These are phyloP conservation scores for Ganoderma resinaceum DNA, from an alignment of 1,284 basidiomycete species.

Conservation along the genomic window DNA sequence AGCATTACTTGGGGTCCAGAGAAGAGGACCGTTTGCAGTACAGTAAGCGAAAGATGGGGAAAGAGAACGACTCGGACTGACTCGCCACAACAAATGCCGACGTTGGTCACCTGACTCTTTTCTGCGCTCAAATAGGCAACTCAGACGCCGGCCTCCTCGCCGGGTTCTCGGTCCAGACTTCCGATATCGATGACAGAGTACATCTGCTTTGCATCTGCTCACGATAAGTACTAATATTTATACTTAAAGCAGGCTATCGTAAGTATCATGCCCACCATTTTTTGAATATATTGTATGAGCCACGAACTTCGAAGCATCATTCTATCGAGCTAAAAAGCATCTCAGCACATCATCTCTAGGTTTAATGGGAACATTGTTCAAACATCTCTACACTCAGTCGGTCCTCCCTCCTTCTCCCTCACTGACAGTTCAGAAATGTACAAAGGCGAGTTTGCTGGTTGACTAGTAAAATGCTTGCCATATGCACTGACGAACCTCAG, in stretches of 20 bases:
- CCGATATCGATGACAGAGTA: neutral
- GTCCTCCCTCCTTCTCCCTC: no score
- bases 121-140: neutral
- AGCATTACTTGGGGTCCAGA: neutral
- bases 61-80: neutral
- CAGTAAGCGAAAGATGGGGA: neutral
- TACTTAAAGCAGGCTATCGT: no score
- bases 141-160: neutral
- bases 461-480: no score
- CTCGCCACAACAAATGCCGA: neutral
- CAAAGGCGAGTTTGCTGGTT: no score
- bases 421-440: no score
- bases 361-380: no score
- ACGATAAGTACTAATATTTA: no score
- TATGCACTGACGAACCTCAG: neutral
- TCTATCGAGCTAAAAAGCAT: neutral
- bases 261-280: no score
- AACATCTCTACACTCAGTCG: no score
- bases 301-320: neutral
- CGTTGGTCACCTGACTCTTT: neutral
- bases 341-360: no score
- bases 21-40: neutral
- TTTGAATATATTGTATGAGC: neutral
- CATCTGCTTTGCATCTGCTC: neutral
- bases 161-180: neutral